These are phyloP conservation scores for Ampelomyces quisqualis DNA, from an alignment of 2,329 filamentous ascomycete species.

Conservation along the genomic window DNA sequence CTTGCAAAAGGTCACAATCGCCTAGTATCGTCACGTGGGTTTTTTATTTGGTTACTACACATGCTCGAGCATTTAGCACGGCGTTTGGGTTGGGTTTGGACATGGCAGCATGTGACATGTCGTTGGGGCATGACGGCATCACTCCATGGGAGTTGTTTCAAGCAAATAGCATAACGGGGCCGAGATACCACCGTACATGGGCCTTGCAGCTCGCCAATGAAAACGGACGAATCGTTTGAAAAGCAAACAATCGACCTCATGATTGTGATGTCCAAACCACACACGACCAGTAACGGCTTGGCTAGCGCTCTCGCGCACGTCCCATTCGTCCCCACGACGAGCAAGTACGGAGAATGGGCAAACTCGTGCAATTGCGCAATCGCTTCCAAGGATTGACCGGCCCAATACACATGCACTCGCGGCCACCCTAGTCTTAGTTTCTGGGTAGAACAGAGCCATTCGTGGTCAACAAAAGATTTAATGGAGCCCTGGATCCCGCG, in stretches of 20 bases:
- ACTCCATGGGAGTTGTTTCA: constrained; percentile 8
- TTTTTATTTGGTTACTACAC: constrained; percentile 21
- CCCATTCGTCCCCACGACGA: constrained; percentile 4
- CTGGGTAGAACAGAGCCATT: constrained; percentile 12
- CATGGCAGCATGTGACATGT: constrained; percentile 16
- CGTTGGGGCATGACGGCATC: constrained; percentile 10
- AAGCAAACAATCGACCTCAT: not conserved
- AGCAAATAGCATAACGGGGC: constrained; percentile 19
- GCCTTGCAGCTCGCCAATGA: constrained; percentile 13
- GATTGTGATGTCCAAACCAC: constrained; percentile 1
- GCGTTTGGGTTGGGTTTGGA: constrained; percentile 41
- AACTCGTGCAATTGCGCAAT: constrained; percentile 45
- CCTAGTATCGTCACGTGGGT: constrained; percentile 17
- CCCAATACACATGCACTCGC: constrained; percentile 27
- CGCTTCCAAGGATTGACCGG: constrained; percentile 38
- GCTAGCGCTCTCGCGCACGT: not conserved
- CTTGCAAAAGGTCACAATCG: constrained; percentile 32
- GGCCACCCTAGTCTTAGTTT: constrained; percentile 19
- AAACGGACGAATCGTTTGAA: constrained; percentile 7
- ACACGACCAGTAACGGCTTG: constrained; percentile 3
- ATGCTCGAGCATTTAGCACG: constrained; percentile 42
- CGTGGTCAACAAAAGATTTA: constrained; percentile 13
- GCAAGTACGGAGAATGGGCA: constrained; percentile 13
- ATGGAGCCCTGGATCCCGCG: constrained; percentile 1
- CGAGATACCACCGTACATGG: constrained; percentile 24